phyloP scores from a whole-genome alignment of 2,329 filamentous ascomycete species.

The Colletotrichum limetticola region DNA sequence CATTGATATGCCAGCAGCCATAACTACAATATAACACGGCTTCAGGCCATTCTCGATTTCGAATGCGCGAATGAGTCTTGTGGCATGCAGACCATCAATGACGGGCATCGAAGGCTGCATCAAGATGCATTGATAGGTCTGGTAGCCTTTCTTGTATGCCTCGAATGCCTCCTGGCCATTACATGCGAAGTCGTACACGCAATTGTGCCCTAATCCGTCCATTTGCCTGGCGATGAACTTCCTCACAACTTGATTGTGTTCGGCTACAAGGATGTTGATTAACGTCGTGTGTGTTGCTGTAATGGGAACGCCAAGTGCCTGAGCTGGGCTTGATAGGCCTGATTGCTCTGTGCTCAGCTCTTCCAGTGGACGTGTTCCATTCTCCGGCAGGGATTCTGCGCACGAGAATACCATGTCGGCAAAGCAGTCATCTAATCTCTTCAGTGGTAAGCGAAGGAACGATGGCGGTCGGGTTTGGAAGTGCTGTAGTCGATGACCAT shows the following conservation, averaged over 20 bases:
- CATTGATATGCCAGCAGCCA: neutral
- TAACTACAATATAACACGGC: conserved; percentile 50
- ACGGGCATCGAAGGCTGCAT: conserved; percentile 57
- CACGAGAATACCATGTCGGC: neutral
- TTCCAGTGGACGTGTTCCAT: neutral
- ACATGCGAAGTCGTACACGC: conserved; percentile 40
- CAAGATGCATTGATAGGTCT: conserved; percentile 44
- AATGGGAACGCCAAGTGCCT: neutral
- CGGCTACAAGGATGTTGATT: neutral
- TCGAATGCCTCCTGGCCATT: conserved; percentile 48
- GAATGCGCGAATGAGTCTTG: conserved; percentile 51
- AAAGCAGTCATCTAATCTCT: neutral
- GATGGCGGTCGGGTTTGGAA: no score
- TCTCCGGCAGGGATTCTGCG: neutral
- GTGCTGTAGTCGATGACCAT: no score
- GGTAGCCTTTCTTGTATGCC: conserved; percentile 39
- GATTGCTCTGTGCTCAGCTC: neutral
- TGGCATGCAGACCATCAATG: conserved; percentile 52
- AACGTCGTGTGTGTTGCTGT: neutral
- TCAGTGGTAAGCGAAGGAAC: neutral
- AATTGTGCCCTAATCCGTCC: conserved; percentile 40
- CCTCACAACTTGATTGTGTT: neutral
- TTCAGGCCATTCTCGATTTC: conserved; percentile 50
- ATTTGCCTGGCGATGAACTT: neutral
- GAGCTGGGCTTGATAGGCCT: neutral